Base-by-base conservation (phyloP, 83 land plant species). In the Larix sibirica region DNA sequence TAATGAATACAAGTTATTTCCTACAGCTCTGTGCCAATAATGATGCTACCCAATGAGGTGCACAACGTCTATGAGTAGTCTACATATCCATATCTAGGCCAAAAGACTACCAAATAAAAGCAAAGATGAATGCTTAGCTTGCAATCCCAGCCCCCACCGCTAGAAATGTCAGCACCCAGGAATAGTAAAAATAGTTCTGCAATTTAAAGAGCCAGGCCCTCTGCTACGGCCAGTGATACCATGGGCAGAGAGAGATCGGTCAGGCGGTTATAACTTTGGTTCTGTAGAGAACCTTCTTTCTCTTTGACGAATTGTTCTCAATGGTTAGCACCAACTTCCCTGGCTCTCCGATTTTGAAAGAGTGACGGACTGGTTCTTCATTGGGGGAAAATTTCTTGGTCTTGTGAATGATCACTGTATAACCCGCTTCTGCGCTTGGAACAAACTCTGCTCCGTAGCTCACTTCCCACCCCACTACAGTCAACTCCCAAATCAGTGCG, bases 381-480 rank as follows among this genome's bases (percentile, higher is more conserved):
- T 80, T 26, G 2, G 91, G 79, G 4, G 83, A 44, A 0, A 92
- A 68, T 81, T 95, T 95, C 80, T 87, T 86, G 2, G 92, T 24
- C 86, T 95, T 95, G 79, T 84, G 86, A 12, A 95, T 82, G 31
- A 95, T 86, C 13, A 90, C 83, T 0, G 95, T 89, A 86, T 93
- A 95, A 9, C 85, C 80, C 3, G 79, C 90, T 69, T 91, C 90
- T 33, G 90, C 88, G 20, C 60, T 83, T 0, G 97, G 95, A 60
- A 88, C 90, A 65, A 92, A 95, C 70, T 95, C 91, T 7, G 92
- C 94, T 3, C 92, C 91, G 61, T 92, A 91, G 71, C 64, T 88
- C 50, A 91, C 89, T 5, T 93, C 97, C 93, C 92, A 89, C 3
- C 97, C 97, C 28, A 87, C 65, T 47, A 92, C 92, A 67, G 92